phyloP scores from a whole-genome alignment of 176 grass and related monocot genomes.

The Bonia amplexicaulis region DNA sequence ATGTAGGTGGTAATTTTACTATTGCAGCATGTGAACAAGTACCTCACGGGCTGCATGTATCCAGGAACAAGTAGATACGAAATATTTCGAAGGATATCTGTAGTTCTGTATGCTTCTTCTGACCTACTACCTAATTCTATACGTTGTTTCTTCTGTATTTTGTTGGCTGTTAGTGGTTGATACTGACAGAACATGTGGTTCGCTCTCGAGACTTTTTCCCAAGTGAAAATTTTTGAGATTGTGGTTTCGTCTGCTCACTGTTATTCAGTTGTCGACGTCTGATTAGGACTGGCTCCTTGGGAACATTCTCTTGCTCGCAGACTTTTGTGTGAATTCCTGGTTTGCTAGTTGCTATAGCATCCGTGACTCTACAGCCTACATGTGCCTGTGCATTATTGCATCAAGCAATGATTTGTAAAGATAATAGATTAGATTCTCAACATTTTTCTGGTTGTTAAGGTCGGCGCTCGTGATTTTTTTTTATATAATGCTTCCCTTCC shows the following conservation, averaged over 20 bases:
- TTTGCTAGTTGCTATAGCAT: not conserved
- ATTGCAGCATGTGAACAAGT: not conserved
- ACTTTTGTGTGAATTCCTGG: not conserved
- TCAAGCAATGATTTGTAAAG: not conserved
- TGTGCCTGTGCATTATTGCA: slow-evolving; percentile 24
- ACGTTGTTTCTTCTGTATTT: not conserved
- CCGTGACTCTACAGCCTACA: not conserved
- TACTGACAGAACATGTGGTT: not conserved
- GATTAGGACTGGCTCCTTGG: not conserved
- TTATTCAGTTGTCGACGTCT: not conserved
- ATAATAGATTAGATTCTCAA: slow-evolving; percentile 21
- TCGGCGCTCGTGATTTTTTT: slow-evolving; percentile 5
- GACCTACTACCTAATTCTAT: not conserved
- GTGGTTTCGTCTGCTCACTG: not conserved
- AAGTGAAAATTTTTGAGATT: not conserved
- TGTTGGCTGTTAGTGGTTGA: not conserved
- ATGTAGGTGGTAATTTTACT: not conserved
- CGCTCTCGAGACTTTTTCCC: not conserved
- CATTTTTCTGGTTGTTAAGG: slow-evolving; percentile 20
- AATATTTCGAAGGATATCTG: not conserved
- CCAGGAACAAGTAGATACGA: not conserved
- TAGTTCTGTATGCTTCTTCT: not conserved
- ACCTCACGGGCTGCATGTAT: not conserved
- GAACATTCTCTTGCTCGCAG: not conserved
- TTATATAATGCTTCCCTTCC: not conserved